Percentiles rank a stretch among this genome's conserved stretches.
phyloP scores from a whole-genome alignment of 176 grass and related monocot genomes.

The Melocanna baccifera region DNA sequence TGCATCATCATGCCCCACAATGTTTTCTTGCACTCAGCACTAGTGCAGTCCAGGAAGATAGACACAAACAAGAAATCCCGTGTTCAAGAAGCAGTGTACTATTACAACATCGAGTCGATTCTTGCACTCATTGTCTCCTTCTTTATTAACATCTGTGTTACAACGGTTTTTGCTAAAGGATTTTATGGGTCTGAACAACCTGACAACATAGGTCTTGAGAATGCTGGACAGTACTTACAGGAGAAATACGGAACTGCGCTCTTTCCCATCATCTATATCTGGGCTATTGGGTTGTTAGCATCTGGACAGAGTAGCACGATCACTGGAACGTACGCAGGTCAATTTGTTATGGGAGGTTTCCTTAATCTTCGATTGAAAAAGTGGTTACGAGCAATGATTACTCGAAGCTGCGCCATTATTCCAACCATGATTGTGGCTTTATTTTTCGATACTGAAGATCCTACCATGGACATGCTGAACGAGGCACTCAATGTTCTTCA shows the following conservation, averaged over 20 bases:
- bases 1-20: constrained; percentile 97
- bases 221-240: constrained; percentile 87
- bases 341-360: constrained; percentile 94
- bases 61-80: constrained; percentile 68
- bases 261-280: constrained; percentile 92
- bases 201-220: constrained; percentile 74
- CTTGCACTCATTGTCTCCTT: constrained; percentile 74
- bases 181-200: constrained; percentile 79
- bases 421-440: constrained; percentile 90
- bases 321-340: constrained; percentile 86
- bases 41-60: constrained; percentile 89
- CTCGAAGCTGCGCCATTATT: constrained; percentile 83
- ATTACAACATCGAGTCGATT: constrained; percentile 87
- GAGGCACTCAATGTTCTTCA: constrained; percentile 97
- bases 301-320: constrained; percentile 96
- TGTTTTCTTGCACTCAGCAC: constrained; percentile 85
- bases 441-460: constrained; percentile 85
- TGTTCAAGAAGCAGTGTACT: constrained; percentile 80
- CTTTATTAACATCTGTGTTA: constrained; percentile 89
- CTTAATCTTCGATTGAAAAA: constrained; percentile 96
- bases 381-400: constrained; percentile 80
- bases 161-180: constrained; percentile 84
- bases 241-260: constrained; percentile 71
- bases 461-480: constrained; percentile 88
- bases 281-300: constrained; percentile 84